Base-by-base conservation (phyloP, 75 land plant genomes). In the Selaginella moellendorffii region DNA sequence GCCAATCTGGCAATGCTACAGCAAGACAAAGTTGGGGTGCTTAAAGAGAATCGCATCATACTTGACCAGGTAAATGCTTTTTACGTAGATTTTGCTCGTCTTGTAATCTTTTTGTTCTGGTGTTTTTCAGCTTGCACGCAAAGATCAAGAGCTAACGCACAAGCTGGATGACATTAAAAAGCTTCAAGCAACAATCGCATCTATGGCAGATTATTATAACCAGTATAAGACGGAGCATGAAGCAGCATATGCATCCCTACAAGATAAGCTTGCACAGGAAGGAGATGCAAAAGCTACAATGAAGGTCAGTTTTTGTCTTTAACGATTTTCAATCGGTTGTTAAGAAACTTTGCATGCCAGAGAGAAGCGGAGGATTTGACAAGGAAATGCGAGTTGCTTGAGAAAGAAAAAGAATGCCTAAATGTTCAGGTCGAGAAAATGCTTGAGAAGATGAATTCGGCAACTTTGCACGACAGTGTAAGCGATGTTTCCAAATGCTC, bases 71-170 rank as follows among this genome's bases (percentile, higher is more conserved):
- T 72, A 67, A 14, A 17, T 67, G 20, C 20, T 20, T 17, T 9
- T 21, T 28, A n/a, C 25, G 5, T 28, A 63, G 26, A 63, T 9
- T 63, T 28, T 28, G 26, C 21, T 24, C 25, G 24, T 56, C n/a
- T 20, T 8, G 2, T 18, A 46, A 46, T 46, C 51, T 10, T 10
- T 20, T 5, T 19, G 24, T 56, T 28, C 14, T 2, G 26, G 2
- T 28, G 25, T 63, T 59, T 64, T 64, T n/a, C 31, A 73, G 76
- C 64, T 74, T 72, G 53, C 76, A 14, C 65, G 66, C 20, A 68
- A 64, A 61, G 76, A 74, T 28, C 53, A 74, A 5, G 72, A 74
- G 24, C 1, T 68, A 19, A 23, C 27, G 25, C 52, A 52, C 21
- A 65, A 63, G 23, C 42, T 17, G 1, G 66, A 74, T 26, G 66